These are phyloP conservation scores for Syzygium syzygioides DNA, from an alignment of 441 rosid species.

Conservation along the genomic window DNA sequence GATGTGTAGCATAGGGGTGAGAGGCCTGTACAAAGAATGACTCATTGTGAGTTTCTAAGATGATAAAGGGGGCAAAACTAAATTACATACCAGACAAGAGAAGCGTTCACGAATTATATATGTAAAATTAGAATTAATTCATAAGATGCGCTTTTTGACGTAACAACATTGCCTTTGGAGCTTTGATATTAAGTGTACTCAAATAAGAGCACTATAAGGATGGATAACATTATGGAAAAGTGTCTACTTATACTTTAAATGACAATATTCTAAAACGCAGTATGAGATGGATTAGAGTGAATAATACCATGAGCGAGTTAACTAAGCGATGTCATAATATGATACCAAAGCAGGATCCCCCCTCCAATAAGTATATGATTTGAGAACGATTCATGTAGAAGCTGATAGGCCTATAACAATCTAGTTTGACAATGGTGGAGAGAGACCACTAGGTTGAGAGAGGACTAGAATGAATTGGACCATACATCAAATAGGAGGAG, in stretches of 20 bases:
- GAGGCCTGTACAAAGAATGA: neutral
- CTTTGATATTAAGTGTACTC: neutral
- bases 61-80: neutral
- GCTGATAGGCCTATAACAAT: neutral
- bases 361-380: neutral
- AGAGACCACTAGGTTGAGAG: neutral
- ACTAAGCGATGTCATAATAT: neutral
- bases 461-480: neutral
- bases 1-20: neutral
- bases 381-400: neutral
- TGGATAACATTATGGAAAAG: neutral
- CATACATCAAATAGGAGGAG: neutral
- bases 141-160: neutral
- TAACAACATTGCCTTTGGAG: neutral
- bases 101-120: neutral
- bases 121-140: neutral
- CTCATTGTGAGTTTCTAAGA: neutral
- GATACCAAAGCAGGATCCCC: neutral
- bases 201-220: neutral
- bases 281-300: neutral
- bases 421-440: neutral
- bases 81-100: neutral
- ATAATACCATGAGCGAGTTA: neutral
- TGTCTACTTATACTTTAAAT: neutral
- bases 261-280: neutral